phyloP scores from a whole-genome alignment of 306 rosid species.

The Parietaria judaica region DNA sequence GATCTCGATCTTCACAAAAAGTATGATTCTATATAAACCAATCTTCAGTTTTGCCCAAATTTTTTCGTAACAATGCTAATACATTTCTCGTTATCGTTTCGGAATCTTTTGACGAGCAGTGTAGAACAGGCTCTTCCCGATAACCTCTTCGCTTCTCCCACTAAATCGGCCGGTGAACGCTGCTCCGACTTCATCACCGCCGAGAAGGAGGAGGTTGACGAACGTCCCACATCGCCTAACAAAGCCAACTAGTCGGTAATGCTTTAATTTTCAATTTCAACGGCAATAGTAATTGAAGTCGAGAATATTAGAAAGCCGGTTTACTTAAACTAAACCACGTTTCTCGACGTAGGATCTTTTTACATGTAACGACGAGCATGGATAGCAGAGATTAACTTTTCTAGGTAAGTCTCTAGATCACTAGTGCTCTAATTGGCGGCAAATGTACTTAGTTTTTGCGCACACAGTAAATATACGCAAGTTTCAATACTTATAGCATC shows the following conservation, averaged over 20 bases:
- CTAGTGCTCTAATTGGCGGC: no score
- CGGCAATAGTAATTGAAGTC: constrained; percentile 13
- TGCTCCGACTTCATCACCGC: constrained; percentile 32
- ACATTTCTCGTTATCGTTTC: background rate
- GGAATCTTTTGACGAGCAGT: constrained; percentile 29
- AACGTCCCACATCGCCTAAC: constrained; percentile 22
- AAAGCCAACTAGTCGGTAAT: constrained; percentile 30
- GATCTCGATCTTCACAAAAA: constrained; percentile 32
- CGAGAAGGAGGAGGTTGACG: constrained; percentile 22
- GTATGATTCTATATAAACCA: constrained; percentile 20
- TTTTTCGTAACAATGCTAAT: background rate
- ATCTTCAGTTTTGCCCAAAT: background rate
- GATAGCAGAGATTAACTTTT: constrained; percentile 42
- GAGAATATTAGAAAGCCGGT: constrained; percentile 9
- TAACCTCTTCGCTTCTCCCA: constrained; percentile 72
- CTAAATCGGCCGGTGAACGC: constrained; percentile 45
- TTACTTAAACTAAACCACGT: constrained; percentile 21
- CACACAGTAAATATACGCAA: no score
- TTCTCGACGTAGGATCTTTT: constrained; percentile 24
- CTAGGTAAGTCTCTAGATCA: constrained; percentile 42
- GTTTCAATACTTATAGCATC: no score
- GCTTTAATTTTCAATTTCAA: constrained; percentile 36
- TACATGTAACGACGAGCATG: constrained; percentile 32
- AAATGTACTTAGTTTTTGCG: no score
- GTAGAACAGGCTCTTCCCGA: constrained; percentile 79